These are phyloP conservation scores for Pseudognaphalium luteoalbum DNA, from an alignment of 129 eudicot genomes.

Conservation along the genomic window DNA sequence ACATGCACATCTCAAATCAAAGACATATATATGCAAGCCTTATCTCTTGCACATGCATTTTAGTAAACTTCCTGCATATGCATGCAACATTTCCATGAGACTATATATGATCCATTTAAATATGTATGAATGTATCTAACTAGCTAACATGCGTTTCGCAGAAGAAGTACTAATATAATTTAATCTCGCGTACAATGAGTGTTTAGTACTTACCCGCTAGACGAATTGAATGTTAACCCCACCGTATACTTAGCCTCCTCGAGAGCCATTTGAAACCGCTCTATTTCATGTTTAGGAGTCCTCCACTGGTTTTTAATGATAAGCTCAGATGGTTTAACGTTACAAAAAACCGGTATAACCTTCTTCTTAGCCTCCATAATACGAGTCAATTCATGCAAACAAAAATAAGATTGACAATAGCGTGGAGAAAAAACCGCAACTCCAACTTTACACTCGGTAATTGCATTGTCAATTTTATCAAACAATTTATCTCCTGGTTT, in stretches of 20 bases:
- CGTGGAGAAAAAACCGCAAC: conserved; percentile 76
- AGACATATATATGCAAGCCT: too few species aligned
- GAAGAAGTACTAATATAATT: background rate
- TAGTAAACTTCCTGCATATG: too few species aligned
- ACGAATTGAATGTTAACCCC: conserved; percentile 69
- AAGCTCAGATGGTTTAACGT: conserved; percentile 86
- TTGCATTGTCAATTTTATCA: conserved; percentile 54
- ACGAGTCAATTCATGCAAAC: conserved; percentile 71
- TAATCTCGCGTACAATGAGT: too few species aligned
- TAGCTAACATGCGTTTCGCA: too few species aligned
- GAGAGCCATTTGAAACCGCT: conserved; percentile 59
- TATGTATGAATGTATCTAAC: too few species aligned
- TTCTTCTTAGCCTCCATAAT: conserved; percentile 65
- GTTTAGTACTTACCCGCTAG: conserved; percentile 53
- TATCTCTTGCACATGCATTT: too few species aligned
- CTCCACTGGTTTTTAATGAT: conserved; percentile 41
- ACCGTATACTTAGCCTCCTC: conserved; percentile 78
- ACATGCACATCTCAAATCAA: too few species aligned
- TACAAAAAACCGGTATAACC: conserved; percentile 71
- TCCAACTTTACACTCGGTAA: conserved; percentile 56
- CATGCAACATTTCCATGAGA: too few species aligned
- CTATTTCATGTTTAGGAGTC: conserved; percentile 38
- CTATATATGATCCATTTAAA: too few species aligned
- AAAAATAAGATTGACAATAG: conserved; percentile 81
- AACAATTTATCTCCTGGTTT: conserved; percentile 79